A percentile compares a stretch with the other conserved stretches of the same genome.
These are phyloP conservation scores for Polyporus arcularius DNA, from an alignment of 768 basidiomycete species.

Conservation along the genomic window DNA sequence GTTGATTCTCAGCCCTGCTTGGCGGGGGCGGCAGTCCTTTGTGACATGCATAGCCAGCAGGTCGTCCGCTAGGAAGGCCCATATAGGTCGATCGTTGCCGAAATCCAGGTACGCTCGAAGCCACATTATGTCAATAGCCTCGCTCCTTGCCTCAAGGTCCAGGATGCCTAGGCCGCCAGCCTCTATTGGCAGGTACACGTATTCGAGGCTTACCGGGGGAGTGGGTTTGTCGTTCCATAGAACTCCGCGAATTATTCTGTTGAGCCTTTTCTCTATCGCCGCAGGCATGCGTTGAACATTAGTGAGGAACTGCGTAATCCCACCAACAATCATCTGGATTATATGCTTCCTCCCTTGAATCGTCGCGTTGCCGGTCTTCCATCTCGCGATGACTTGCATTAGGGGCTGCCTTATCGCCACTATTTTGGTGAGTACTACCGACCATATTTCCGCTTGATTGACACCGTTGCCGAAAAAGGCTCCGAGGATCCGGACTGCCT, in stretches of 20 bases:
- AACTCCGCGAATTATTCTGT: not conserved
- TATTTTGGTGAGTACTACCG: slow-evolving; percentile 6
- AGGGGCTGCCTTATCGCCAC: too few relatives aligned
- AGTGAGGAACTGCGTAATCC: slow-evolving; percentile 28
- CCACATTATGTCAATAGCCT: slow-evolving; percentile 21
- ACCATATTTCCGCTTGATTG: slow-evolving; percentile 3
- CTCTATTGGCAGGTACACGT: not conserved
- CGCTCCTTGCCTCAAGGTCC: slow-evolving; percentile 13
- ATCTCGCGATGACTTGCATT: not conserved
- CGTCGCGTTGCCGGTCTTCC: slow-evolving; percentile 1
- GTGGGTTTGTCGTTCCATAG: slow-evolving; percentile 14
- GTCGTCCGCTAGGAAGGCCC: slow-evolving; percentile 17
- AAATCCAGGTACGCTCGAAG: slow-evolving; percentile 5
- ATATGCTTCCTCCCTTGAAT: slow-evolving; percentile 12
- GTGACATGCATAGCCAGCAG: not conserved
- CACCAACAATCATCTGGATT: slow-evolving; percentile 22
- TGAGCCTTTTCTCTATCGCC: not conserved
- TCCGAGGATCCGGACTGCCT: not conserved
- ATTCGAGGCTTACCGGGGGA: too few relatives aligned
- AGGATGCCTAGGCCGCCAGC: slow-evolving; percentile 1
- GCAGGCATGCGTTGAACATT: slow-evolving; percentile 29
- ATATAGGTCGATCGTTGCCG: not conserved
- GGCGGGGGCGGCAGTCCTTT: not conserved
- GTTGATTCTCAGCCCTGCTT: not conserved
- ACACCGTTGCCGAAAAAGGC: not conserved